Base-by-base conservation (phyloP, 2,329 filamentous ascomycete species). In the Hymenoscyphus infarciens region DNA sequence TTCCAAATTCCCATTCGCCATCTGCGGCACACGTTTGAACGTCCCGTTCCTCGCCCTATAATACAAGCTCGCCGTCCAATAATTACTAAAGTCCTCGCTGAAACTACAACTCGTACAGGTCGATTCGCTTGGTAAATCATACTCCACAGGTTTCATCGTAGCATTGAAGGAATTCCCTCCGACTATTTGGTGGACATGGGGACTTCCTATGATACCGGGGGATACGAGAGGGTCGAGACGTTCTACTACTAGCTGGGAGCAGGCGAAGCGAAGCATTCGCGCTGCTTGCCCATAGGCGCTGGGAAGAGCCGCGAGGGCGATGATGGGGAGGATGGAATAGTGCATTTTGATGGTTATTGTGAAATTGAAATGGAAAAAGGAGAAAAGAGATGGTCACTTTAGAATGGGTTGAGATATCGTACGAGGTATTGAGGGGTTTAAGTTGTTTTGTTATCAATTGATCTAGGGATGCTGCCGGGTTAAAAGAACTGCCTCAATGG, bases 101-200 rank as follows among this genome's bases (percentile, higher is more conserved):
- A 75, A 76, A 31, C 68, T 65, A 63, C 72, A 74, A 3, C 68
- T 71, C 15, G 72, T 74, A 66, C 72, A 74, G 0, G 67, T 73
- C 1, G 70, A 68, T 56, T 68, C 60, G 4, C 72, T 60, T 5
- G 72, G 45, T 56, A 71, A 70, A 59, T 73, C 68, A 39, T 71
- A 67, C 1, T 55, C 49, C 27, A 62, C 57, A 1, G 60, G 56
- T 3, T 67, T 69, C 77, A 78, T 78, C 27, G 74, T 74, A 2
- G 73, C 65, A 63, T 77, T 77, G 73, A 78, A 77, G 1, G 76
- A 74, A 66, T 78, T 76, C 29, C 64, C 64, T 1, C 64, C 64
- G 11, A 63, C 60, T 25, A 66, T 66, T 45, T 66, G 64, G 33
- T 66, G 64, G 42, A 66, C 56, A 42, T 66, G 64, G 22, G 59